A percentile compares a stretch with the other conserved stretches of the same genome.
Evolutionary conservation across 2,329 filamentous ascomycete species (phyloP).

Genomic region (Bipolaris sorokiniana): DNA sequence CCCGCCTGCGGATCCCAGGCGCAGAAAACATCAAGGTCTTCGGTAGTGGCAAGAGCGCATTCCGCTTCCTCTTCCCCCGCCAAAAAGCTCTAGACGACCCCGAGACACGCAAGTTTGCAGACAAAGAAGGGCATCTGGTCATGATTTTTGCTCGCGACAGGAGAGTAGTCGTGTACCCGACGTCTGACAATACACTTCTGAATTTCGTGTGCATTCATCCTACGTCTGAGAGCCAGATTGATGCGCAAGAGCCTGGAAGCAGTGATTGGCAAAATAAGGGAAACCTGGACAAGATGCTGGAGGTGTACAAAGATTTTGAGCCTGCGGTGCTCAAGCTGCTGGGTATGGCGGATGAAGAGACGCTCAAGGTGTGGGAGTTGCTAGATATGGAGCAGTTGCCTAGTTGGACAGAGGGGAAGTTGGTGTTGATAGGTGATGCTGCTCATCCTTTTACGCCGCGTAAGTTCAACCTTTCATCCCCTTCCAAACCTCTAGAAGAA

Average conservation of each 20-base stretch:
- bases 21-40: conserved; percentile 48
- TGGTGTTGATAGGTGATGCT: conserved; percentile 69
- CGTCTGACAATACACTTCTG: conserved; percentile 53
- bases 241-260: conserved; percentile 14
- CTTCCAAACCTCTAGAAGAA: background rate
- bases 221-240: conserved; percentile 36
- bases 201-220: conserved; percentile 56
- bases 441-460: conserved; percentile 71
- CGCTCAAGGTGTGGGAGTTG: conserved; percentile 48
- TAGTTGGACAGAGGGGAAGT: conserved; percentile 59
- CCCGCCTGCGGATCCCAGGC: conserved; percentile 28
- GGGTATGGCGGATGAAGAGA: conserved; percentile 47
- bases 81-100: conserved; percentile 52
- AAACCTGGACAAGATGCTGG: conserved; percentile 48
- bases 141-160: conserved; percentile 54
- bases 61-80: conserved; percentile 61
- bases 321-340: conserved; percentile 46
- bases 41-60: conserved; percentile 62
- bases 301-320: conserved; percentile 50
- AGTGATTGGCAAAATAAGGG: conserved; percentile 48
- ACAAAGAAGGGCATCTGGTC: conserved; percentile 50
- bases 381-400: conserved; percentile 66
- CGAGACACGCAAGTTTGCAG: conserved; percentile 48
- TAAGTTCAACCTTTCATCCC: conserved; percentile 37
- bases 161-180: conserved; percentile 57